Conservation (phyloP, 164 flowering plant species). For the Pachysandra terminalis region DNA sequence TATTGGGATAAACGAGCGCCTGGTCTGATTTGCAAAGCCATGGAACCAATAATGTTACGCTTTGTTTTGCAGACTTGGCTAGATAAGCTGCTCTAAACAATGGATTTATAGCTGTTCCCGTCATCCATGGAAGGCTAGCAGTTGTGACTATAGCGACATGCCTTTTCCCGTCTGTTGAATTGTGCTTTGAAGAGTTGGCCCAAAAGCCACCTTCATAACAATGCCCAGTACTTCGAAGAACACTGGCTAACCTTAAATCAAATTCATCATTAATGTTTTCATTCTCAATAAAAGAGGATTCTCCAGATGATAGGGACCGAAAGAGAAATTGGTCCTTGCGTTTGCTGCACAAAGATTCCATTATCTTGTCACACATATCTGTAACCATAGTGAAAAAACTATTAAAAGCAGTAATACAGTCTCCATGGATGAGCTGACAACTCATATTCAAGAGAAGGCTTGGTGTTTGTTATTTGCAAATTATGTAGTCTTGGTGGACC, state of each 20-base stretch:
- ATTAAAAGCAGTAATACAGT: too few relatives aligned
- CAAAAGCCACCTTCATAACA: conserved; percentile 93
- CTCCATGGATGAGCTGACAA: too few relatives aligned
- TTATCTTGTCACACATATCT: too few relatives aligned
- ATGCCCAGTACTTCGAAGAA: conserved; percentile 68
- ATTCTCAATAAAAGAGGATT: conserved; percentile 43
- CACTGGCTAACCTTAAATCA: conserved; percentile 85
- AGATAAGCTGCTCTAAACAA: conserved; percentile 95
- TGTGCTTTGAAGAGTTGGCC: conserved; percentile 53
- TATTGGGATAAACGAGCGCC: conserved; percentile 86
- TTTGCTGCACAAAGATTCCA: conserved; percentile 78
- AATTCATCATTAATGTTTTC: too few relatives aligned
- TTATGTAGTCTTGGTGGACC: too few relatives aligned
- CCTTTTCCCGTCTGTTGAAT: conserved; percentile 66
- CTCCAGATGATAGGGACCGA: conserved; percentile 46
- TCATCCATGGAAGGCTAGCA: too few relatives aligned
- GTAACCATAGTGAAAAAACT: too few relatives aligned
- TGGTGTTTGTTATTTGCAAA: too few relatives aligned
- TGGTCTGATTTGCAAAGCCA: conserved; percentile 96
- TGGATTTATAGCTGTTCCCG: conserved; percentile 97
- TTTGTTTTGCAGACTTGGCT: conserved; percentile 77
- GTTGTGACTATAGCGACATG: conserved; percentile 98
- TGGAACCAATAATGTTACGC: conserved; percentile 92
- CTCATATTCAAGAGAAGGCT: too few relatives aligned
- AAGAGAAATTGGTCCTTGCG: conserved; percentile 49